Evolutionary conservation across 2,329 filamentous ascomycete species (phyloP).

Genomic region (Xylaria sp.): DNA sequence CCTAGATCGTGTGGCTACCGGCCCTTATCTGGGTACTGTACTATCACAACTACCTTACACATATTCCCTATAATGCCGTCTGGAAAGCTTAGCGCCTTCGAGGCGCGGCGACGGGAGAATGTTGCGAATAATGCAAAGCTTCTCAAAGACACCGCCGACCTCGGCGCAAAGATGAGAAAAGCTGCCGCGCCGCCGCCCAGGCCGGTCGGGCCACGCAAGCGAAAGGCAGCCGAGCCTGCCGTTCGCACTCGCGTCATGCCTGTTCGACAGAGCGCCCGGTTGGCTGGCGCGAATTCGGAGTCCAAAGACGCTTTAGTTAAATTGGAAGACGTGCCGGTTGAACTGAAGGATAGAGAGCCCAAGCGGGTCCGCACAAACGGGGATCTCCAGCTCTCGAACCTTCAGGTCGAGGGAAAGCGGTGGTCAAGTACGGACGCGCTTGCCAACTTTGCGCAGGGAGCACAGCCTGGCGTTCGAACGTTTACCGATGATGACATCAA

Average conservation of each 20-base stretch:
- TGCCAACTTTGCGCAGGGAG: conserved; percentile 69
- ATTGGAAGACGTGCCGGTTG: conserved; percentile 55
- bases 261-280: conserved; percentile 67
- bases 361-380: conserved; percentile 67
- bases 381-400: conserved; percentile 77
- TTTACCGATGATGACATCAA: conserved; percentile 87
- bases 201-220: conserved; percentile 53
- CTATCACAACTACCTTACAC: background rate
- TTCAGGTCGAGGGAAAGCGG: conserved; percentile 81
- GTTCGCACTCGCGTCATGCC: conserved; percentile 61
- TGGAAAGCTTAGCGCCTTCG: conserved; percentile 80
- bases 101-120: conserved; percentile 84
- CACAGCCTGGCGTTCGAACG: conserved; percentile 83
- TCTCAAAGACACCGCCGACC: conserved; percentile 78
- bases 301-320: conserved; percentile 58
- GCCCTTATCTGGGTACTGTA: background rate
- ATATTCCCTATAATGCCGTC: conserved; percentile 56
- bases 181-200: conserved; percentile 61
- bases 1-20: background rate
- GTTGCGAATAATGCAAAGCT: conserved; percentile 84
- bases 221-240: conserved; percentile 55
- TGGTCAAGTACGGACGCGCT: conserved; percentile 77
- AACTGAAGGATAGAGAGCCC: conserved; percentile 58
- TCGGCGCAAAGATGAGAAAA: conserved; percentile 75
- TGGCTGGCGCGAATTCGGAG: conserved; percentile 65